Base-by-base conservation (phyloP, 2,329 filamentous ascomycete genomes). In the Aschersonia sp. region DNA sequence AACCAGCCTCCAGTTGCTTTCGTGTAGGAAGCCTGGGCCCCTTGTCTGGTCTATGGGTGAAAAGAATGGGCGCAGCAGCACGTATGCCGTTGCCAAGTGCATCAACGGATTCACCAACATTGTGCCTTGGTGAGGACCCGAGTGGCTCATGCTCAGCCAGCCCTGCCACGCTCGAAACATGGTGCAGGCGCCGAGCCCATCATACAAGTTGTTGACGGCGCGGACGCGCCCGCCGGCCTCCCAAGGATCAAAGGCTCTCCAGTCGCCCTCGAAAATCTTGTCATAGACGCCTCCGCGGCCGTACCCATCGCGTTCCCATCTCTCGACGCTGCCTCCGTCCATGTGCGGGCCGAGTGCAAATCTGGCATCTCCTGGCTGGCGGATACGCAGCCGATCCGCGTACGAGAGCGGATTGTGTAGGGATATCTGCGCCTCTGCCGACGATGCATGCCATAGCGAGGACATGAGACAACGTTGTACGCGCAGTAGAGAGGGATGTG, bases 121-220 rank as follows among this genome's bases (percentile, higher is more conserved):
- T 0, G 88, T 92, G 1, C 89, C 89, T 65, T 94, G 81, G 5
- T 73, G 72, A 0, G 86, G 84, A 0, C 73, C 79, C 0, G 79
- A 83, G n/a, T 70, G 66, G 49, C 82, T 87, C 73, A 95, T 82
- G 50, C 76, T 77, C 46, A 95, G 64, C 89, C 89, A 95, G 14
- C 87, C 89, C 65, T 95, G 89, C 62, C 86, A 90, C 73, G 87
- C 84, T 40, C 90, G 76, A 64, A 95, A 88, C 70, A 88, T 87
- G 43, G 76, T 83, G 64, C 87, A 94, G 1, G 84, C 81, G 0
- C 89, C 88, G 0, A 87, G 73, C 0, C 88, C 87, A 45, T 86
- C 73, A 60, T 95, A 92, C 35, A 89, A 66, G 62, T 95, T 83
- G 50, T 77, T 81, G 2, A 79, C 74, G 4, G 83, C 86, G 0